Conservation (phyloP, 352 stramenopile species). For the Phytophthora foliorum region DNA sequence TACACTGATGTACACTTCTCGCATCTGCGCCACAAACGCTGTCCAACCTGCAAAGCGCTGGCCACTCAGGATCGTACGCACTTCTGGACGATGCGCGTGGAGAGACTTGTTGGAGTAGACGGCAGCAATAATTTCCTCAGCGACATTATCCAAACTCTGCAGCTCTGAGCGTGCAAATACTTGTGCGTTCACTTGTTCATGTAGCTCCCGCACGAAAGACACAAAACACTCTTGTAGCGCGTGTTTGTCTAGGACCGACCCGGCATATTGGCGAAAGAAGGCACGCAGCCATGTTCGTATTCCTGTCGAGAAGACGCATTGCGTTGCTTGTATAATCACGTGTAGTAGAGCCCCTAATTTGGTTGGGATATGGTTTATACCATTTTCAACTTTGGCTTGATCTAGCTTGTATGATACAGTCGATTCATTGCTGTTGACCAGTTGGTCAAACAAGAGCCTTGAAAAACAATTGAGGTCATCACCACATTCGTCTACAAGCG, state of each 20-base stretch:
- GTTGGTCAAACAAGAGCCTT: constrained; percentile 49
- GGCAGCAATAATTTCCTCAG: constrained; percentile 61
- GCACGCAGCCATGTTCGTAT: constrained; percentile 46
- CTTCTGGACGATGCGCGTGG: constrained; percentile 42
- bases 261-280: constrained; percentile 47
- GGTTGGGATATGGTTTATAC: constrained; percentile 20
- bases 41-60: constrained; percentile 60
- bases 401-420: too few relatives aligned
- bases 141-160: constrained; percentile 40
- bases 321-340: constrained; percentile 39
- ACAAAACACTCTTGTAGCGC: constrained; percentile 49
- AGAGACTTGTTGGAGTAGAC: constrained; percentile 67
- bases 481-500: constrained; percentile 14
- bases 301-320: constrained; percentile 57
- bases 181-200: constrained; percentile 51
- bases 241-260: constrained; percentile 44
- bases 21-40: constrained; percentile 64
- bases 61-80: constrained; percentile 54
- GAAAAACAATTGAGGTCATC: constrained; percentile 57
- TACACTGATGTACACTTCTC: constrained; percentile 53
- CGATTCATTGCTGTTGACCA: constrained; percentile 7
- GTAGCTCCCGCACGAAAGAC: constrained; percentile 42
- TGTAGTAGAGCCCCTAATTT: constrained; percentile 50
- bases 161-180: constrained; percentile 51
- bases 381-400: too few relatives aligned